A percentile compares a stretch with the other conserved stretches of the same genome.
Evolutionary conservation across 1,139 yeast species (phyloP).

Genomic region (Taphrina flavorubra): DNA sequence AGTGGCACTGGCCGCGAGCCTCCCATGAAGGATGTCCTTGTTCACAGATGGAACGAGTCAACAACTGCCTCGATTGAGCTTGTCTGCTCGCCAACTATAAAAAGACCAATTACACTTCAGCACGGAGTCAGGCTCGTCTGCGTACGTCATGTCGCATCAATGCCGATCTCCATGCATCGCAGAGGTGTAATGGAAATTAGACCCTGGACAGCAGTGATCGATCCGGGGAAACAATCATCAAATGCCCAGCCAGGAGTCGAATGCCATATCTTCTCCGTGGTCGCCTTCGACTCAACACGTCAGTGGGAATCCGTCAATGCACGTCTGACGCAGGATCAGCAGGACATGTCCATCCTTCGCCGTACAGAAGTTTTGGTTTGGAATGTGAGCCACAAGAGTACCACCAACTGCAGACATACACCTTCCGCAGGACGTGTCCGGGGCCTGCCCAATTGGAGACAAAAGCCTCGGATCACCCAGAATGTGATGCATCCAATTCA

Average conservation of each 20-base stretch:
- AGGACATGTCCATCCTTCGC: neutral
- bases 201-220: neutral
- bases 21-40: too few relatives aligned
- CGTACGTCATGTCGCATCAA: neutral
- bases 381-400: neutral
- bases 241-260: neutral
- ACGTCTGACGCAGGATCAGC: neutral
- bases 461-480: neutral
- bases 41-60: too few relatives aligned
- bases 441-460: too few relatives aligned
- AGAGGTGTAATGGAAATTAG: too few relatives aligned
- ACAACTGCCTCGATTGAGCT: too few relatives aligned
- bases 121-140: neutral
- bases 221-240: neutral
- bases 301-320: too few relatives aligned
- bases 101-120: too few relatives aligned
- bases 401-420: too few relatives aligned
- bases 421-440: too few relatives aligned
- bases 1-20: too few relatives aligned
- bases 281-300: too few relatives aligned
- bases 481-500: neutral
- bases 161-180: neutral
- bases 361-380: neutral
- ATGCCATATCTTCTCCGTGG: neutral
- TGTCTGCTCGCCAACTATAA: too few relatives aligned